Evolutionary conservation across 306 rosid genomes (phyloP).

Genomic region (Comarum palustre): DNA sequence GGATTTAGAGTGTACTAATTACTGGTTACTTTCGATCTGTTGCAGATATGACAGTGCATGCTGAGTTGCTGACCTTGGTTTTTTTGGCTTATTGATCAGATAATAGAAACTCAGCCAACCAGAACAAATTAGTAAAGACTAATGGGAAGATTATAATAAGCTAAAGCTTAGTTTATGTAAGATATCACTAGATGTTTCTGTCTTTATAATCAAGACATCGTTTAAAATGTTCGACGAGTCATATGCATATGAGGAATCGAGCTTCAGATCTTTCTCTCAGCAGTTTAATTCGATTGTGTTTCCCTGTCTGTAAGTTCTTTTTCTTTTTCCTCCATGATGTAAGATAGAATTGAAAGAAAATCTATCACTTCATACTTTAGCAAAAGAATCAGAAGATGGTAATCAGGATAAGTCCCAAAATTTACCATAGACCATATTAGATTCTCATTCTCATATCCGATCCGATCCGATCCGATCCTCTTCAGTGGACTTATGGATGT

Average conservation of each 20-base stretch:
- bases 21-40: slow-evolving; percentile 1
- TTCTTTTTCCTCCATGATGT: not conserved
- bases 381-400: not conserved
- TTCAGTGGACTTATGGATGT: slow-evolving; percentile 6
- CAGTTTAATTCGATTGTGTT: not conserved
- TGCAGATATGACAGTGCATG: slow-evolving; percentile 1
- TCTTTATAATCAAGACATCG: not conserved
- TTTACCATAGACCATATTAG: not conserved
- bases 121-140: not conserved
- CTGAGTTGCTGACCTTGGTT: not conserved
- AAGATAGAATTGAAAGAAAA: not conserved
- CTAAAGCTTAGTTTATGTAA: not conserved
- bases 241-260: not conserved
- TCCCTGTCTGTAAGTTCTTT: not conserved
- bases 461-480: no score
- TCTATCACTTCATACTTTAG: not conserved
- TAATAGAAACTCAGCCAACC: slow-evolving; percentile 10
- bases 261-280: not conserved
- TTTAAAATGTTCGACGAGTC: not conserved
- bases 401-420: not conserved
- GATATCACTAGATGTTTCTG: not conserved
- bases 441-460: not conserved
- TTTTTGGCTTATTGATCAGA: slow-evolving; percentile 7
- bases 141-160: slow-evolving; percentile 6
- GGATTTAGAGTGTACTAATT: not conserved